Base-by-base conservation (phyloP, 1,139 yeast genomes). In the Komagataea norvegica region DNA sequence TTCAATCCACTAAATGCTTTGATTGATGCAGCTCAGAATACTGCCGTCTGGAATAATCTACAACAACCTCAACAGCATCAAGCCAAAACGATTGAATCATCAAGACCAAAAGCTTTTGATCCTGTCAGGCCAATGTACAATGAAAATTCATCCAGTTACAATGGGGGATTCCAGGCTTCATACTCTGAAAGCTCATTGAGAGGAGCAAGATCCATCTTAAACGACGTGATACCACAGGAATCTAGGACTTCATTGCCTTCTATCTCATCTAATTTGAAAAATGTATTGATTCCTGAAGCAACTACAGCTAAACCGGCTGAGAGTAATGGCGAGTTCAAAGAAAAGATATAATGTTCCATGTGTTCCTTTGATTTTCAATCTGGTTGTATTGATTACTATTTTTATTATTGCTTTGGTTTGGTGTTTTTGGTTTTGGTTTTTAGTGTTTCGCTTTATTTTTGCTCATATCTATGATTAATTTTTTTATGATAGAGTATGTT, bases 1-100 rank as follows among this genome's bases (percentile, higher is more conserved):
- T 33, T 27, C 16, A 44, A 47, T 25, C 49, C 51, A 23, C 34
- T 49, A 17, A 41, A 47, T 35, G 44, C 49, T 2, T 29, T 45
- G 23, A 36, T 42, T 28, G 51, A 46, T 15, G 52, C 51, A 28
- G 51, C 45, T 10, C 47, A 42, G 24, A 32, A 35, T 18, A 13
- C 36, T 15, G 23, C 36, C 8, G 30, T n/a, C 6, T 25, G 35
- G 35, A 26, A 21, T 13, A 29, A 18, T 11, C 6, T 25, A 13
- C 31, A 25, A 22, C 32, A 25, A 34, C 15, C 21, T 29, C 34
- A 21, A 20, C 27, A 27, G 18, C 20, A 18, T n/a, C 29, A 33
- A 13, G 18, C 16, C 10, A 17, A n/a, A n/a, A n/a, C n/a, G 10
- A 11, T 13, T 23, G 24, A 14, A 14, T 5, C 33, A 15, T 18